Conservation (phyloP, 768 basidiomycete species). For the Boletus patriciae region DNA sequence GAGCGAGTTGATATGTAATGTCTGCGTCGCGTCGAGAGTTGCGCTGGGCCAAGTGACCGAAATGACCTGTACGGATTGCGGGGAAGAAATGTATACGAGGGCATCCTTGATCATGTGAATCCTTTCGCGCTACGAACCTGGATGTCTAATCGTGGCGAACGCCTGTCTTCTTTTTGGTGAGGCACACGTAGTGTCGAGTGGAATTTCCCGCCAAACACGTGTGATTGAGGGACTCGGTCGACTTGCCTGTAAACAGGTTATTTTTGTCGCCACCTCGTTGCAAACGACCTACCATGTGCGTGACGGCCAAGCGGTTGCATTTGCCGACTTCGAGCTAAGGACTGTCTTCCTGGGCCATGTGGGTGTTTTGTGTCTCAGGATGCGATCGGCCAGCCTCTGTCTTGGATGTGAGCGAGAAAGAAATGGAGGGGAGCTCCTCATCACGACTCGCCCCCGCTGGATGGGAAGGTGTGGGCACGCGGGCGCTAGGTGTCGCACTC, state of each 20-base stretch:
- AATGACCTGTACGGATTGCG: slow-evolving; percentile 76
- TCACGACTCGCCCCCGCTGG: no score
- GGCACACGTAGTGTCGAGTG: slow-evolving; percentile 80
- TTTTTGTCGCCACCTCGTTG: not conserved
- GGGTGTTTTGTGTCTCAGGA: slow-evolving; percentile 9
- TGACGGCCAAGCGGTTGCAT: slow-evolving; percentile 76
- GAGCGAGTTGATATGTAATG: slow-evolving; percentile 74
- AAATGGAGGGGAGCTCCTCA: slow-evolving; percentile 82
- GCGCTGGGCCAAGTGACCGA: slow-evolving; percentile 54
- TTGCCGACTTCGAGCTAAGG: slow-evolving; percentile 95
- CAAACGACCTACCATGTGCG: slow-evolving; percentile 63
- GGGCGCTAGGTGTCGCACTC: no score
- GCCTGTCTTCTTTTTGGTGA: slow-evolving; percentile 88
- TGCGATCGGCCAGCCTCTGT: slow-evolving; percentile 25
- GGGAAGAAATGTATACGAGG: slow-evolving; percentile 69
- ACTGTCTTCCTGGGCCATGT: slow-evolving; percentile 48
- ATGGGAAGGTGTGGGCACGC: no score
- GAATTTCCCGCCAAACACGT: slow-evolving; percentile 91
- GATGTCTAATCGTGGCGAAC: slow-evolving; percentile 85
- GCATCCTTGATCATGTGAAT: slow-evolving; percentile 84
- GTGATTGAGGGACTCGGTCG: slow-evolving; percentile 85
- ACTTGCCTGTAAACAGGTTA: slow-evolving; percentile 55
- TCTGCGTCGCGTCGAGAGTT: slow-evolving; percentile 70
- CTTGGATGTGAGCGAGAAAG: slow-evolving; percentile 49
- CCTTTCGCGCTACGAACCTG: slow-evolving; percentile 73